Evolutionary conservation across 176 grass and related monocot genomes (phyloP), one percentile per base, ranked within the genome.

Genomic region (Chloris gayana): DNA sequence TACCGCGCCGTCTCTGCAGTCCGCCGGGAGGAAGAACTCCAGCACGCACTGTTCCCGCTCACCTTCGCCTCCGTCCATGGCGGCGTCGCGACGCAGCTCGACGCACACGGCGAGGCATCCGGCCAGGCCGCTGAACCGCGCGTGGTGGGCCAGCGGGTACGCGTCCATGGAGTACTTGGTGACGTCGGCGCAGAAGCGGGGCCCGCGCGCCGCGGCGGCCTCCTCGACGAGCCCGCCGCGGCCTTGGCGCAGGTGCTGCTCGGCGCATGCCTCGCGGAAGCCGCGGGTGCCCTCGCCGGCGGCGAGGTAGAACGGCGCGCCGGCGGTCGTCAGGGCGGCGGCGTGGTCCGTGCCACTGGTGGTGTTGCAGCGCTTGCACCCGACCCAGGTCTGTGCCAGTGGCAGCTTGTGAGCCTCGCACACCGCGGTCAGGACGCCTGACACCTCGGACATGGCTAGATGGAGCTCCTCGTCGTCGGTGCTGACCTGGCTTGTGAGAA

Each of bases 121-220:
- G 0, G 44, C 72, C 13, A 98, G 72, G 4, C 83, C 80, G 62
- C 89, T 85, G 87, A 98, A 72, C 44, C 88, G 85, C 24, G 87
- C 89, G 83, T 94, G 94, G 79, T 98, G 95, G 18, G 91, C 89
- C 24, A 98, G 83, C 12, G 95, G 92, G 87, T 94, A 98, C 61
- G 81, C 88, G 14, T 80, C 87, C 83, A 94, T 98, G 80, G 76
- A 86, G 44, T 88, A 90, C 67, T 82, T 77, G 47, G 89, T 77
- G 6, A 94, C 85, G 67, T 98, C 89, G 33, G 75, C 63, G 73
- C 86, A 93, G 74, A 92, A 92, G n/a, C 83, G 85, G 0, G 87
- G 83, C 47, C 26, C 47, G 0, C 64, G 35, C n/a, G 64, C 70
- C 37, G 25, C 18, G 14, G 81, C 89, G 18, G 85, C 79, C 51